Evolutionary conservation across 2,329 filamentous ascomycete genomes (phyloP).

Genomic region (Pezicula neosporulosa): DNA sequence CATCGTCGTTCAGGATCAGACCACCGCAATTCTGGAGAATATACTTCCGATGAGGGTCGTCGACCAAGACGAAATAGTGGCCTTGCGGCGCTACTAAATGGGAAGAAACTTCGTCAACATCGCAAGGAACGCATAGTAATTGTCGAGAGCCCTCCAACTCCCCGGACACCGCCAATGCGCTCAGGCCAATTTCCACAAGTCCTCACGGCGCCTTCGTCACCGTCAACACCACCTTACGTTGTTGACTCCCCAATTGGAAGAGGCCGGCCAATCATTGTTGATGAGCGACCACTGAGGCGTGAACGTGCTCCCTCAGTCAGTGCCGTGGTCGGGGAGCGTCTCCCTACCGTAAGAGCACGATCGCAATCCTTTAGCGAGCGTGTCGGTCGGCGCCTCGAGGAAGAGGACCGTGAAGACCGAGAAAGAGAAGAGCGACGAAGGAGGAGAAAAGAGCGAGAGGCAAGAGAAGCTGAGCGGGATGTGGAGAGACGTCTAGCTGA

Average conservation of each 20-base stretch:
- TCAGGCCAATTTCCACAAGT: conserved; percentile 29
- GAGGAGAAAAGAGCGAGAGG: conserved; percentile 10
- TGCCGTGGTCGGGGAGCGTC: conserved; percentile 15
- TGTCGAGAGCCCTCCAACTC: conserved; percentile 41
- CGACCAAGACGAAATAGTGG: conserved; percentile 29
- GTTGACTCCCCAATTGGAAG: conserved; percentile 9
- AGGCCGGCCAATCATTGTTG: conserved; percentile 23
- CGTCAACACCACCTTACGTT: conserved; percentile 16
- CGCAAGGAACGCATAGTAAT: conserved; percentile 42
- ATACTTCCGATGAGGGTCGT: conserved; percentile 33
- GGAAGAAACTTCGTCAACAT: conserved; percentile 19
- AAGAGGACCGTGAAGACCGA: conserved; percentile 4
- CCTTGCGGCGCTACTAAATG: conserved; percentile 17
- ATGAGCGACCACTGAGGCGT: conserved; percentile 19
- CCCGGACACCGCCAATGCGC: conserved; percentile 42
- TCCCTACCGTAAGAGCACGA: neutral
- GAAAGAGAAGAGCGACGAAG: conserved; percentile 1
- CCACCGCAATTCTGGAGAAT: conserved; percentile 33
- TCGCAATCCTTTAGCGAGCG: conserved; percentile 13
- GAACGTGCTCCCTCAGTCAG: conserved; percentile 10
- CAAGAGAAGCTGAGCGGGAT: conserved; percentile 10
- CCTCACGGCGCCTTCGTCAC: conserved; percentile 31
- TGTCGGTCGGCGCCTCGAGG: conserved; percentile 9
- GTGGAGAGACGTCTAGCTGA: conserved; percentile 12
- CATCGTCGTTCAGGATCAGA: conserved; percentile 28